Percentiles rank a stretch among this genome's conserved stretches.
phyloP scores from a whole-genome alignment of 352 stramenopile genomes.

The Phytophthora cajani region DNA sequence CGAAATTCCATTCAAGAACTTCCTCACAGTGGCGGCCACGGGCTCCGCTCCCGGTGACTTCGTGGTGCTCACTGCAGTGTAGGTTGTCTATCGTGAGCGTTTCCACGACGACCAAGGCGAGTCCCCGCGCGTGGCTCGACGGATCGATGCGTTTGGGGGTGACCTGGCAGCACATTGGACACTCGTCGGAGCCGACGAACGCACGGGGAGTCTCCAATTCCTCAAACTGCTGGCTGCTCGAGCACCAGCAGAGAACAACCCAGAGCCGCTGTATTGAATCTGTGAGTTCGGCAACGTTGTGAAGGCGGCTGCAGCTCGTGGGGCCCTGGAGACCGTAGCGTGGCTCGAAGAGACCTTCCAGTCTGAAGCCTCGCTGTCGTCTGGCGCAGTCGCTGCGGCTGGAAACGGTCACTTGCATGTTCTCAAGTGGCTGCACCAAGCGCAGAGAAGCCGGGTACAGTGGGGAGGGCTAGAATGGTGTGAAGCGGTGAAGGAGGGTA shows the following conservation, averaged over 20 bases:
- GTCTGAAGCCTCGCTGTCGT: neutral
- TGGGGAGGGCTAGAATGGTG: neutral
- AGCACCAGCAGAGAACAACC: neutral
- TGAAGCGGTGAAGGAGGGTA: neutral
- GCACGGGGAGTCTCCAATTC: neutral
- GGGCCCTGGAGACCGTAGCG: neutral
- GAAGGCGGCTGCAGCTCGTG: neutral
- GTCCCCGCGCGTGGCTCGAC: neutral
- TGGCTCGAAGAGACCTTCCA: neutral
- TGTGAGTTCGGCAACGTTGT: neutral
- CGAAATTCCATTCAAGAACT: neutral
- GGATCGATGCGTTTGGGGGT: neutral
- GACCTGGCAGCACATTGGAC: neutral
- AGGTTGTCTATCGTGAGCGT: constrained; percentile 5
- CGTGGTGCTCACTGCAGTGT: constrained; percentile 7
- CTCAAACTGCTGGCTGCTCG: neutral
- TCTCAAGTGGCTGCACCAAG: neutral
- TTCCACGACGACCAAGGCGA: constrained; percentile 1
- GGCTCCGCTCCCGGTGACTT: neutral
- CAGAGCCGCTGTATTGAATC: neutral
- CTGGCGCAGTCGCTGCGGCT: neutral
- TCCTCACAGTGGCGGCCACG: neutral
- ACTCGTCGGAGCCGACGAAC: neutral
- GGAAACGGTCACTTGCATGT: neutral
- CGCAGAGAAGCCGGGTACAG: neutral